Base-by-base conservation (phyloP, 1,139 yeast species). In the Suhomyces coccinellae region DNA sequence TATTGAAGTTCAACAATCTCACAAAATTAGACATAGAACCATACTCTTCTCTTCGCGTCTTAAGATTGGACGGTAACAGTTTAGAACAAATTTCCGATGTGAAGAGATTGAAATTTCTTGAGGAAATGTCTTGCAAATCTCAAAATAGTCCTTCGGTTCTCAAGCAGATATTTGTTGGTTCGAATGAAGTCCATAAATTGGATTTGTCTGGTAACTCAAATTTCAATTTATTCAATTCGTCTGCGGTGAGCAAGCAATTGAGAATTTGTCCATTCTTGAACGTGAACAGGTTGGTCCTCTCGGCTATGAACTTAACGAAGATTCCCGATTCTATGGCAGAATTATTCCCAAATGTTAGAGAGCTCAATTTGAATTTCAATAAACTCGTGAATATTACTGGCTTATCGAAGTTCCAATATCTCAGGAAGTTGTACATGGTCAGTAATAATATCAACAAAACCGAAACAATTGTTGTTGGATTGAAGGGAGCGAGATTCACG, bases 341-440 rank as follows among this genome's bases (percentile, higher is more conserved):
- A 2, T 43, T 66, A 34, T 79, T 77, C 54, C 82, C 83, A 14
- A 69, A 77, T 50, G 65, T 80, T 33, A 55, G 71, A 27, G 78
- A 74, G 40, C 58, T 80, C 43, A 78, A 79, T 49, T 63, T 80
- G 46, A 79, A 77, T 50, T 80, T 80, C 59, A 80, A 80, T 56
- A 65, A 63, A 37, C 56, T 80, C 38, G 51, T 43, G 12, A 58
- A 62, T 42, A 54, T 75, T 27, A 44, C 54, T 4, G 69, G 64
- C 1, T 59, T 75, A 33, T 37, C 58, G 2, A 57, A 58, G 3
- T 58, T 77, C 49, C 52, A 52, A 13, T 62, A 67, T 40, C 61
- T 81, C 41, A 66, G 62, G 40, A 67, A 69, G 48, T 56, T 80
- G 36, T 75, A 66, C 45, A 48, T 79, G 44, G 67, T 80, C 16